Evolutionary conservation across 164 flowering plant genomes (phyloP).

Genomic region (Houttuynia cordata): DNA sequence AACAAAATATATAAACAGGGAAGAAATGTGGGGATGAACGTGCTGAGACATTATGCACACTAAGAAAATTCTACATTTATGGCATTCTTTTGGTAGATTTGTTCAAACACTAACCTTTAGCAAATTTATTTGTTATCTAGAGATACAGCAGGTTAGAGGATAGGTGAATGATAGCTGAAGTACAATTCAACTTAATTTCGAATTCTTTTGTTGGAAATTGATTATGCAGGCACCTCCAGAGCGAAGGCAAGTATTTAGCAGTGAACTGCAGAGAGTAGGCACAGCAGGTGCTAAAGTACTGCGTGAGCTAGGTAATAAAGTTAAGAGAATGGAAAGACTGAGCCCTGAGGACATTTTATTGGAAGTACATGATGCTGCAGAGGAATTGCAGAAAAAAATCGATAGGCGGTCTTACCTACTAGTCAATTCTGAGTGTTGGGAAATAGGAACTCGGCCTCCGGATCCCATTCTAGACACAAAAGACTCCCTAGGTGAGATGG

Average conservation of each 20-base stretch:
- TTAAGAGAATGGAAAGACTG: constrained; percentile 69
- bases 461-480: constrained; percentile 20
- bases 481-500: constrained; percentile 13
- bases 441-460: constrained; percentile 24
- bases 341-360: constrained; percentile 32
- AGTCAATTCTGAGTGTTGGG: constrained; percentile 71
- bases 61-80: too few species aligned
- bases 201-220: neutral
- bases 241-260: constrained; percentile 44
- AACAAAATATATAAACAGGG: too few species aligned
- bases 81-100: too few species aligned
- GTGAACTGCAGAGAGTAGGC: constrained; percentile 63
- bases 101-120: too few species aligned
- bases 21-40: too few species aligned
- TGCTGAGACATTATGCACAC: too few species aligned
- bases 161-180: too few species aligned
- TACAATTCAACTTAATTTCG: too few species aligned
- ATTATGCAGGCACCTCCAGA: constrained; percentile 63
- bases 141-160: too few species aligned
- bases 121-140: too few species aligned
- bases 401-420: constrained; percentile 65
- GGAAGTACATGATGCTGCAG: constrained; percentile 76
- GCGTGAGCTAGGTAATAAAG: constrained; percentile 59
- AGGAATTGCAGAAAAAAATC: constrained; percentile 68
- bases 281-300: constrained; percentile 72